Base-by-base conservation (phyloP, 2,329 filamentous ascomycete species). In the Grosmannia clavigera region DNA sequence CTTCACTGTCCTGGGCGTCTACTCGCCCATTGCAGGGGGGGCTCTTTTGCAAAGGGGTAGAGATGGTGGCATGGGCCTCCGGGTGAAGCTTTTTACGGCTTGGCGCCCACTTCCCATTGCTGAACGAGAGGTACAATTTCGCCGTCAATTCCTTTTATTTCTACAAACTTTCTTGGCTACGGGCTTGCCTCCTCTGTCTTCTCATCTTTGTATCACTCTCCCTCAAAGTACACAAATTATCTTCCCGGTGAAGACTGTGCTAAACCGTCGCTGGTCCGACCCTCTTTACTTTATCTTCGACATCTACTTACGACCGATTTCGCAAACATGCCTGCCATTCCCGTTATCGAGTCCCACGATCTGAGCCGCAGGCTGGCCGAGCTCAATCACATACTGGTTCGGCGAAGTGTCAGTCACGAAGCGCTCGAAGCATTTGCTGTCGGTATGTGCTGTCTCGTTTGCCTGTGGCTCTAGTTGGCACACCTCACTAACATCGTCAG, bases 321-420 rank as follows among this genome's bases (percentile, higher is more conserved):
- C 16, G 27, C 19, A 27, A 50, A 48, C 5, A 60, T 60, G 59
- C 55, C 59, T 7, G 55, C 38, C 55, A 57, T 60, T 33, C 59
- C 59, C 12, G 11, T 22, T n/a, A 22, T 55, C 33, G 50, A 46
- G 3, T n/a, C 59, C 12, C 33, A 48, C n/a, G 50, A 60, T 10
- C 59, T 60, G 16, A 58, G 50, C 55, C 48, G 55, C 46, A 25
- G 59, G 35, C 25, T 60, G 55, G 50, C 38, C 14, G 48, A 29
- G 9, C 19, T 56, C 54, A 22, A 12, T 10, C 55, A 60, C 48
- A 43, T 50, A 4, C 35, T 60, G 14, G 48, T 55, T 12, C 59
- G 59, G 2, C 55, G 59, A 16, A 58, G 55, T 31, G 55, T 60
- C 19, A 60, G 59, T 29, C 59, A 60, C 50, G 43, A 60, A 31